Conservation (phyloP, 257 asterid genomes). For the Nicotiana paniculata region DNA sequence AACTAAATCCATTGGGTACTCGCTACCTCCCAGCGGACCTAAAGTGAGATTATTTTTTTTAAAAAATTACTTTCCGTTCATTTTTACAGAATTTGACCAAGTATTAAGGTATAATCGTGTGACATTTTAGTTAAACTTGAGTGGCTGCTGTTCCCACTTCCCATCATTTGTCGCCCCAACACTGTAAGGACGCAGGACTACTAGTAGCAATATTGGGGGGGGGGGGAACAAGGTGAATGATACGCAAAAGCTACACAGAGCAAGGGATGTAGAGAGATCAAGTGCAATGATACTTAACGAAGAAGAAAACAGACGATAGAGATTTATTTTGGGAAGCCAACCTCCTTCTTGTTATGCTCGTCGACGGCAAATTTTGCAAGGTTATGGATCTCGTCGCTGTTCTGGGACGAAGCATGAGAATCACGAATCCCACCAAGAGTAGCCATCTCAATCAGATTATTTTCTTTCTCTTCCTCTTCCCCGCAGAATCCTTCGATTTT, state of each 20-base stretch:
- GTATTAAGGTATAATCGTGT: too few relatives aligned
- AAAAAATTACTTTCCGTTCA: too few relatives aligned
- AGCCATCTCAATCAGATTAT: slow-evolving; percentile 32
- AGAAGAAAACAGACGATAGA: neutral
- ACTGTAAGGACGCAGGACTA: too few relatives aligned
- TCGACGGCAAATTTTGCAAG: slow-evolving; percentile 74
- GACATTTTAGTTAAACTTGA: too few relatives aligned
- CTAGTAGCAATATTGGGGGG: too few relatives aligned
- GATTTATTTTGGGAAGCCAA: neutral
- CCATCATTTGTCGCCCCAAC: too few relatives aligned
- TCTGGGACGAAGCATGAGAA: slow-evolving; percentile 27
- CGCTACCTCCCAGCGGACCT: too few relatives aligned
- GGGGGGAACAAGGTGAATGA: too few relatives aligned
- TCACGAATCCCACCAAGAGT: slow-evolving; percentile 53
- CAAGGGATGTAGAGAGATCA: neutral
- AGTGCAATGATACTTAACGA: neutral
- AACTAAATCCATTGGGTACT: too few relatives aligned
- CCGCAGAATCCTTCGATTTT: slow-evolving; percentile 30
- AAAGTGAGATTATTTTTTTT: too few relatives aligned
- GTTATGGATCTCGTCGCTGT: slow-evolving; percentile 32
- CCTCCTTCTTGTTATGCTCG: slow-evolving; percentile 70
- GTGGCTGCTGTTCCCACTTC: too few relatives aligned
- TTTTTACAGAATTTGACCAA: too few relatives aligned
- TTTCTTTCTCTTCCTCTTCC: slow-evolving; percentile 10
- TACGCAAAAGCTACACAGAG: neutral